Conservation (phyloP, 345 rosid species). For the Anastatica hierochuntica region DNA sequence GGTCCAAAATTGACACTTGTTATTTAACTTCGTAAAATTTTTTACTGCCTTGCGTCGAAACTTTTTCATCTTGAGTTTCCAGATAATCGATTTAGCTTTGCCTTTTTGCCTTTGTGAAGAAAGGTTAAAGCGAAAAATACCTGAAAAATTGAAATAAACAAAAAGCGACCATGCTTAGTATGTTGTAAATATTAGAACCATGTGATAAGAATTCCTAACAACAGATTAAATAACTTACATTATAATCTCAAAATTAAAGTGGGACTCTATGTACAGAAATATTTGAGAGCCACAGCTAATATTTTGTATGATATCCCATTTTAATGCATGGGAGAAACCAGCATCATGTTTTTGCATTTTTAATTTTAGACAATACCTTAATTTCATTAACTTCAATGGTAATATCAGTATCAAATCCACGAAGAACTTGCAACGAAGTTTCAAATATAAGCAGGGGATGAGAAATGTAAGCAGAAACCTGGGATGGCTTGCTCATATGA, state of each 20-base stretch:
- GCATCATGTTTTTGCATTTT: neutral
- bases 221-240: neutral
- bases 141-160: too few species aligned
- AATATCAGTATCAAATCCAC: slow-evolving; percentile 89
- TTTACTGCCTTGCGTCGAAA: too few species aligned
- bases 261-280: neutral
- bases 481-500: too few species aligned
- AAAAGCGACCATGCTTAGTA: slow-evolving; percentile 59
- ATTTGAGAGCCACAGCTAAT: neutral
- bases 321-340: too few species aligned
- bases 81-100: too few species aligned
- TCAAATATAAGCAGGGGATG: too few species aligned
- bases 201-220: slow-evolving; percentile 45
- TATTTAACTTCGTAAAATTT: too few species aligned
- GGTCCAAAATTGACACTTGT: too few species aligned
- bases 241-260: slow-evolving; percentile 2
- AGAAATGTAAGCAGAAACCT: too few species aligned
- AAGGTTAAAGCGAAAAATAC: too few species aligned
- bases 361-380: slow-evolving; percentile 45
- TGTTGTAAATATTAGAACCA: slow-evolving; percentile 43
- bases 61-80: too few species aligned
- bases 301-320: neutral
- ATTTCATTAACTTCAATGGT: slow-evolving; percentile 85
- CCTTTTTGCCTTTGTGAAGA: too few species aligned
- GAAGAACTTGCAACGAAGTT: slow-evolving; percentile 87